Base-by-base conservation (phyloP, 73 alveolate genomes). In the Paraurostyla sp. region DNA sequence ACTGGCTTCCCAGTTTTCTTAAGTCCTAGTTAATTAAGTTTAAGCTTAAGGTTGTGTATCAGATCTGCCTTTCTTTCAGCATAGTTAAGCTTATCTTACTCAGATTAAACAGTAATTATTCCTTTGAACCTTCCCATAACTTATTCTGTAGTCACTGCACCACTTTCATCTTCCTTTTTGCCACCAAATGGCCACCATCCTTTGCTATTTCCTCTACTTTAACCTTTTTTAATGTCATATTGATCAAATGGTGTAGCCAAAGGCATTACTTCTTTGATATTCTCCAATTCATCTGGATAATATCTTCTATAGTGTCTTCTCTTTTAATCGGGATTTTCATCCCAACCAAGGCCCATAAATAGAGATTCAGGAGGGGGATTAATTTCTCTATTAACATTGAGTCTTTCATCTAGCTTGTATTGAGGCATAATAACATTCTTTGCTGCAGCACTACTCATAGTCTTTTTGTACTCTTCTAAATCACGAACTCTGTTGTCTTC, bases 271-370 rank as follows among this genome's bases (percentile, higher is more conserved):
- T 82, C 92, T 76, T 89, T 83, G 23, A 88, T 90, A 38, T 89
- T 87, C 87, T 96, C 99, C 57, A 96, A 76, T 50, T 95, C 97
- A 29, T 80, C 92, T 49, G 93, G 93, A 76, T 87, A 93, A 51
- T 69, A 92, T 82, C 96, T 90, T 80, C 98, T 87, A 92, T 95
- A 96, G 93, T 96, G 99, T 58, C 92, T 96, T 25, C 49, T 84
- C 52, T 88, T 88, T 15, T 50, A 75, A 0, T 82, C 92, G 46
- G 88, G 91, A 16, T 38, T 58, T 4, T 92, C 89, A 58, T 93
- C 89, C 46, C 45, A 93, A n/a, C 97, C 97, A 13, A 93, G 76
- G 2, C 87, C 89, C 20, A 90, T 60, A 38, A 25, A 90, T 23
- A 90, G 76, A 36, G 71, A 59, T 13, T 50, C 50, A 22, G 95